A percentile compares a stretch with the other conserved stretches of the same genome.
Conservation (phyloP, 441 rosid species). For the Euphorbia celastroides region DNA sequence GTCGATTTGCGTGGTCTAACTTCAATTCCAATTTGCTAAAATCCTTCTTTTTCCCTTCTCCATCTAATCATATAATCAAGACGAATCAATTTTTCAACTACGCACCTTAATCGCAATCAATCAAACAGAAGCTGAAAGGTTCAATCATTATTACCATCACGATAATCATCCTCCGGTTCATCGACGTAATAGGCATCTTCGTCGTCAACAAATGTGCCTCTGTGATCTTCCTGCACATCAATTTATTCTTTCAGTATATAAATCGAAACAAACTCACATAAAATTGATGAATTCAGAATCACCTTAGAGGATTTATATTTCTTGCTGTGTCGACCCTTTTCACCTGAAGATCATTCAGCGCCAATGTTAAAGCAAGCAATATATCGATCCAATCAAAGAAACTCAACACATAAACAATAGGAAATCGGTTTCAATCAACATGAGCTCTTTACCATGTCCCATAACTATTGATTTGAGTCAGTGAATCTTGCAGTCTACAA, state of each 20-base stretch:
- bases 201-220: constrained; percentile 39
- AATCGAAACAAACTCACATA: not conserved
- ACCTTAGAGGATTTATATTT: constrained; percentile 59
- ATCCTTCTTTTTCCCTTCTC: constrained; percentile 62
- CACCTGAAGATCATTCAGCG: constrained; percentile 36
- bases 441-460: constrained; percentile 10
- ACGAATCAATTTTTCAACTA: constrained; percentile 11
- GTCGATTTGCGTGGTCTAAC: constrained; percentile 70
- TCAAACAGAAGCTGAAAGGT: not conserved
- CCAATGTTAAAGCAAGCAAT: not conserved
- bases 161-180: constrained; percentile 53
- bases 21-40: constrained; percentile 72
- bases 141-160: constrained; percentile 39
- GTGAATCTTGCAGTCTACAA: not conserved
- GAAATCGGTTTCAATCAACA: not conserved
- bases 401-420: not conserved
- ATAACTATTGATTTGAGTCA: not conserved
- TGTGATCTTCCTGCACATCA: constrained; percentile 53
- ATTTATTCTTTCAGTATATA: not conserved
- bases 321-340: constrained; percentile 56
- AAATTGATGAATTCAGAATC: not conserved
- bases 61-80: constrained; percentile 26
- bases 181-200: constrained; percentile 41
- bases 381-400: not conserved
- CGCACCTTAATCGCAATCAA: not conserved